phyloP scores from a whole-genome alignment of 441 rosid genomes.

The Mallotus japonicus region DNA sequence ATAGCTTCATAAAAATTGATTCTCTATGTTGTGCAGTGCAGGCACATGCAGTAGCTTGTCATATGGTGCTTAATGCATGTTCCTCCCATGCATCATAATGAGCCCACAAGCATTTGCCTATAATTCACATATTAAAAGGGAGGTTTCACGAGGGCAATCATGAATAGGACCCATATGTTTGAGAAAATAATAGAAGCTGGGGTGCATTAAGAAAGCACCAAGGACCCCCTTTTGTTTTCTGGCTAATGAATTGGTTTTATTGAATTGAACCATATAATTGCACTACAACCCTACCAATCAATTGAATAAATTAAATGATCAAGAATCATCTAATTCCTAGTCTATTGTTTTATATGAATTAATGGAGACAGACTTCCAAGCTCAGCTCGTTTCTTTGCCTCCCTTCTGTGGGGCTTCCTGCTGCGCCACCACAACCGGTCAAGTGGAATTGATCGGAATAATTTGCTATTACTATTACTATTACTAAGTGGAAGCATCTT shows the following conservation, averaged over 20 bases:
- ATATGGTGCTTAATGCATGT: no score
- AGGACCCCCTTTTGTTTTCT: no score
- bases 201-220: neutral
- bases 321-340: constrained; percentile 9
- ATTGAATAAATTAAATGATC: constrained; percentile 42
- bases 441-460: constrained; percentile 28
- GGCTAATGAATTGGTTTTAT: constrained; percentile 13
- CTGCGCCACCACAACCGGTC: constrained; percentile 60
- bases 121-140: neutral
- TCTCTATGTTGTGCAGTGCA: no score
- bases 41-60: no score
- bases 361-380: constrained; percentile 50
- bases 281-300: constrained; percentile 29
- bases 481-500: constrained; percentile 20
- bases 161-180: no score
- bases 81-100: no score
- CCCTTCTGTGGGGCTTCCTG: constrained; percentile 70
- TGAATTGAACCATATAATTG: constrained; percentile 14
- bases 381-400: constrained; percentile 46
- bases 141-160: no score
- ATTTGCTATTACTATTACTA: constrained; percentile 8
- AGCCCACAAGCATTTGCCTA: neutral
- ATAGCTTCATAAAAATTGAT: no score
- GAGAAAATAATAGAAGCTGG: neutral
- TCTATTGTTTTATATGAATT: constrained; percentile 32